A percentile compares a stretch with the other conserved stretches of the same genome.
phyloP scores from a whole-genome alignment of 2,329 filamentous ascomycete genomes.

The Calonectria pseudoreteaudii region DNA sequence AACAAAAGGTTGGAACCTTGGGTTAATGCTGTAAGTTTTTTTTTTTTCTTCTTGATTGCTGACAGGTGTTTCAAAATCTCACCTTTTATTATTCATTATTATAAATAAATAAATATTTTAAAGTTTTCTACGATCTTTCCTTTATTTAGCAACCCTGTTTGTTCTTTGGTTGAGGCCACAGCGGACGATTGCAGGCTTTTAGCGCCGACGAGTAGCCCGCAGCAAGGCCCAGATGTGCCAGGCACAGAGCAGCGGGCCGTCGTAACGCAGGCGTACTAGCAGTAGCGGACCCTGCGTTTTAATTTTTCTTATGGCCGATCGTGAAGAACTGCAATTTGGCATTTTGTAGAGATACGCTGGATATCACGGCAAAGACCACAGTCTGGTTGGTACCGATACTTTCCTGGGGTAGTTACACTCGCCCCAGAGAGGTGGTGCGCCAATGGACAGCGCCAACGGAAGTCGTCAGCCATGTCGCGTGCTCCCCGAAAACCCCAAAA shows the following conservation, averaged over 20 bases:
- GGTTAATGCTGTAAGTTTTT: not conserved
- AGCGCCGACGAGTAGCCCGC: not conserved
- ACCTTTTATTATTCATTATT: not conserved
- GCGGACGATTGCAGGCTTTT: not conserved
- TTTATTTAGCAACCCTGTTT: not conserved
- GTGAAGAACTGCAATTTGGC: not conserved
- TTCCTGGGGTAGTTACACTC: not conserved
- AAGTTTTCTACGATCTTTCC: not conserved
- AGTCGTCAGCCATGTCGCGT: conserved; percentile 7
- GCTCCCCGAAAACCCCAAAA: not conserved
- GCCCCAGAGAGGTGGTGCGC: not conserved
- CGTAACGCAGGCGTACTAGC: not conserved
- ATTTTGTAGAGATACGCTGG: conserved; percentile 12
- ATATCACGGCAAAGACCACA: not conserved
- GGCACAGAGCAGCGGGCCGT: not conserved
- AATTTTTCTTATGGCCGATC: not conserved
- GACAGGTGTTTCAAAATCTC: not conserved
- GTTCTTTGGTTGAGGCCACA: not conserved
- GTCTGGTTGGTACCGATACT: not conserved
- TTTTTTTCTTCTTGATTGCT: not conserved
- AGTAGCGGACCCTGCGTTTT: not conserved
- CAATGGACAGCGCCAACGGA: not conserved
- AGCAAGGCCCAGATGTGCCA: not conserved
- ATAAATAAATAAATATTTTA: not conserved
- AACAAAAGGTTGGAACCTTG: not conserved